phyloP scores from a whole-genome alignment of 2,329 filamentous ascomycete species.

The Neophaeococcomyces mojaviensis region DNA sequence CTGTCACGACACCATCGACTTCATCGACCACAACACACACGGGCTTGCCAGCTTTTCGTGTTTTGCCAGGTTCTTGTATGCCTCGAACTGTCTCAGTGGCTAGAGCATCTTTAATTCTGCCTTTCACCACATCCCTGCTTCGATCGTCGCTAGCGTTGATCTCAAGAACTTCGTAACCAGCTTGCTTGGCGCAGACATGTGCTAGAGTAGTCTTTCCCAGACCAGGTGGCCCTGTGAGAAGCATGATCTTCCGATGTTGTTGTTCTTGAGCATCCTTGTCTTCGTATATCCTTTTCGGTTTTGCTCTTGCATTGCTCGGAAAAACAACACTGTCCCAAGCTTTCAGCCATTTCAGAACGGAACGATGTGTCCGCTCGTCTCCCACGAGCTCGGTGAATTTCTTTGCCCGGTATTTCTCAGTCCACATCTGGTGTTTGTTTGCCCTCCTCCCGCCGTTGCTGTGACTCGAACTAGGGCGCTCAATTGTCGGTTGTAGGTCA shows the following conservation, averaged over 20 bases:
- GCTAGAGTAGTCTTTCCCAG: slow-evolving; percentile 93
- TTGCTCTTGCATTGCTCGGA: slow-evolving; percentile 58
- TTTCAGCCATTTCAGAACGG: slow-evolving; percentile 89
- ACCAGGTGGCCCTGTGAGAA: slow-evolving; percentile 85
- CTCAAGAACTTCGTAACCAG: slow-evolving; percentile 92
- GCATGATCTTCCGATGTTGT: slow-evolving; percentile 75
- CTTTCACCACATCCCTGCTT: slow-evolving; percentile 81
- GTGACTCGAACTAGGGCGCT: slow-evolving; percentile 21
- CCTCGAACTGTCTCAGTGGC: slow-evolving; percentile 88
- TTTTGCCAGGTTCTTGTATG: slow-evolving; percentile 42
- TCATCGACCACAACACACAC: slow-evolving; percentile 94
- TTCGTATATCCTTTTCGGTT: slow-evolving; percentile 36
- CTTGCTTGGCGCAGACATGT: slow-evolving; percentile 90
- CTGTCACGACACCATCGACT: slow-evolving; percentile 85
- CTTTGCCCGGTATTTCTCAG: slow-evolving; percentile 89
- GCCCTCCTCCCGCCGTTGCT: slow-evolving; percentile 27
- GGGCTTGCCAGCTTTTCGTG: slow-evolving; percentile 69
- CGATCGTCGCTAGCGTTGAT: slow-evolving; percentile 97
- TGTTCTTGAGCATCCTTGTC: slow-evolving; percentile 54
- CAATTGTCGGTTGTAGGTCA: slow-evolving; percentile 23
- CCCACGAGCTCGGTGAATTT: slow-evolving; percentile 91
- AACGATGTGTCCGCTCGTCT: slow-evolving; percentile 85
- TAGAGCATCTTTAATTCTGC: slow-evolving; percentile 81
- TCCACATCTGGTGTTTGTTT: slow-evolving; percentile 58
- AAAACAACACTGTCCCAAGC: slow-evolving; percentile 91